These are phyloP conservation scores for Eruca vesicaria DNA, from an alignment of 441 rosid genomes.

Conservation along the genomic window DNA sequence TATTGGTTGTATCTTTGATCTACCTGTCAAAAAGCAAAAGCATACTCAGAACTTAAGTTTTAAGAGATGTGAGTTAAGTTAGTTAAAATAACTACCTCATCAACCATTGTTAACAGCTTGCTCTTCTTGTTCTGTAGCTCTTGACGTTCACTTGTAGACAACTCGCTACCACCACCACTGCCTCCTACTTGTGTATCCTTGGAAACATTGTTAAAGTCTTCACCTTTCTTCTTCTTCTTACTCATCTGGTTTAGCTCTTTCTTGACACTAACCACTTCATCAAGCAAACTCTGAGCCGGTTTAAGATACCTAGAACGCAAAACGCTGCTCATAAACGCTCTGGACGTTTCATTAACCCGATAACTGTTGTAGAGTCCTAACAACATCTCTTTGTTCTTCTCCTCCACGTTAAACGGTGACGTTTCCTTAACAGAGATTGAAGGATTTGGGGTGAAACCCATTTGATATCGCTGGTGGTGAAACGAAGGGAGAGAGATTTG, in stretches of 20 bases:
- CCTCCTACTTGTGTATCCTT: conserved; percentile 13
- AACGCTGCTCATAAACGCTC: conserved; percentile 33
- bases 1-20: conserved; percentile 65
- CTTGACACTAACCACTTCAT: conserved; percentile 63
- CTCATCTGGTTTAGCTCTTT: conserved; percentile 51
- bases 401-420: conserved; percentile 1
- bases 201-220: conserved; percentile 15
- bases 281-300: conserved; percentile 61
- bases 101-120: conserved; percentile 69
- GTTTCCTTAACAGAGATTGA: conserved; percentile 37
- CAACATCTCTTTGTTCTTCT: conserved; percentile 32
- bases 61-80: background rate
- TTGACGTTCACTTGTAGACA: conserved; percentile 55
- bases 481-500: conserved; percentile 34
- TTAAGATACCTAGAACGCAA: conserved; percentile 53
- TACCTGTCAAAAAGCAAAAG: conserved; percentile 42
- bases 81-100: conserved; percentile 50
- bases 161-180: no score
- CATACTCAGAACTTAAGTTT: background rate
- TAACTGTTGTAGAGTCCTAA: conserved; percentile 31
- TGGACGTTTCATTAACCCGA: conserved; percentile 35
- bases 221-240: conserved; percentile 36
- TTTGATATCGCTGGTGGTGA: conserved; percentile 46
- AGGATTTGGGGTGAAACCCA: conserved; percentile 38
- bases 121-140: conserved; percentile 63